phyloP scores from a whole-genome alignment of 345 rosid genomes.

The Durio zibethinus region DNA sequence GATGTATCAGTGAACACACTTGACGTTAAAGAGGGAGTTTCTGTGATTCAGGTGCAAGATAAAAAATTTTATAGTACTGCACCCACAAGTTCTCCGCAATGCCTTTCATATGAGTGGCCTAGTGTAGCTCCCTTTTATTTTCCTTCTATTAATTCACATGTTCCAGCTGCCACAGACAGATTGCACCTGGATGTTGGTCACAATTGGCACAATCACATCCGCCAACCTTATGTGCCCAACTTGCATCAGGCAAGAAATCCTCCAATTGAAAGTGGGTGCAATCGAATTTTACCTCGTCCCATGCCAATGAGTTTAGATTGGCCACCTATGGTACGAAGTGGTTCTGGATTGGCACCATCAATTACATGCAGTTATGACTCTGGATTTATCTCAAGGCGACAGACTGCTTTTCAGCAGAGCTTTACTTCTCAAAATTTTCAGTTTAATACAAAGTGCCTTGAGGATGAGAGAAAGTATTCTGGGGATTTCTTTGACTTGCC shows the following conservation, averaged over 20 bases:
- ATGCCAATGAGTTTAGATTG: constrained; percentile 91
- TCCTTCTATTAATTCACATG: constrained; percentile 65
- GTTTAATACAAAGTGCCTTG: constrained; percentile 31
- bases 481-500: constrained; percentile 62
- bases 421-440: constrained; percentile 39
- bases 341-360: constrained; percentile 61
- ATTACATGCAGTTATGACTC: constrained; percentile 68
- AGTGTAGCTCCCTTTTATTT: constrained; percentile 66
- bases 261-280: constrained; percentile 60
- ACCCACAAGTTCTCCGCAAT: constrained; percentile 45
- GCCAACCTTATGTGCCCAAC: constrained; percentile 69
- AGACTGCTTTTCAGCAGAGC: constrained; percentile 49
- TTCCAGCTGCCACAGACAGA: constrained; percentile 87
- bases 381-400: constrained; percentile 55
- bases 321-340: constrained; percentile 90
- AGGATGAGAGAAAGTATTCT: constrained; percentile 50
- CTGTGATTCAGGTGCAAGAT: constrained; percentile 31
- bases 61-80: constrained; percentile 34
- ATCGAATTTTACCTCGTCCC: constrained; percentile 61
- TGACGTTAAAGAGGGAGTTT: constrained; percentile 39
- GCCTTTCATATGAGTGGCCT: constrained; percentile 87
- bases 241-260: constrained; percentile 76
- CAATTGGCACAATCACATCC: constrained; percentile 70
- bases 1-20: constrained; percentile 29
- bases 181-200: constrained; percentile 92